Conservation (phyloP, 2,329 filamentous ascomycete species). For the Tolypocladium nubicola region DNA sequence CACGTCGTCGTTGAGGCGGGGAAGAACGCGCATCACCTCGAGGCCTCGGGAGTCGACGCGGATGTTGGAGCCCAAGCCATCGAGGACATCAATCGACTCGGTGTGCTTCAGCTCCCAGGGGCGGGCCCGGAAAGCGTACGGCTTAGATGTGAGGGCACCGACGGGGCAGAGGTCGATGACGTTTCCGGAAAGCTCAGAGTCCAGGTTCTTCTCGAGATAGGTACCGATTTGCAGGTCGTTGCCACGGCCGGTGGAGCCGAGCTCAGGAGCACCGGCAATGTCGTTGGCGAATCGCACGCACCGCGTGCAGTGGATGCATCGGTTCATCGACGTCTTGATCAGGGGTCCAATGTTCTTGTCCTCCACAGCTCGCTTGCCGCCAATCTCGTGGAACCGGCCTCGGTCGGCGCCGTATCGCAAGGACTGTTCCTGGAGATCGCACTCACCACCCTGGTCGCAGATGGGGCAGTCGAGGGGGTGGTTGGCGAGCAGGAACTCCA, state of each 20-base stretch:
- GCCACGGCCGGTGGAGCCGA: slow-evolving; percentile 88
- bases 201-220: slow-evolving; percentile 87
- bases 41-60: slow-evolving; percentile 86
- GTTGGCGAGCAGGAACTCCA: slow-evolving; percentile 97
- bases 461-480: slow-evolving; percentile 94
- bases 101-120: slow-evolving; percentile 97
- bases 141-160: slow-evolving; percentile 91
- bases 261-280: slow-evolving; percentile 86
- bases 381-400: slow-evolving; percentile 91
- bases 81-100: slow-evolving; percentile 89
- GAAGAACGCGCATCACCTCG: slow-evolving; percentile 91
- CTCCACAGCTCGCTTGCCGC: slow-evolving; percentile 93
- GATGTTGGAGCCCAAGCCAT: slow-evolving; percentile 89
- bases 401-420: slow-evolving; percentile 97
- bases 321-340: slow-evolving; percentile 99
- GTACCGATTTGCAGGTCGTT: slow-evolving; percentile 98
- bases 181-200: slow-evolving; percentile 92
- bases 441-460: slow-evolving; percentile 98
- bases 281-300: slow-evolving; percentile 98
- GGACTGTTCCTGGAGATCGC: slow-evolving; percentile 97
- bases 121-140: slow-evolving; percentile 91
- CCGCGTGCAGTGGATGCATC: slow-evolving; percentile 97
- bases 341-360: slow-evolving; percentile 98
- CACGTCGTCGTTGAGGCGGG: slow-evolving; percentile 90
- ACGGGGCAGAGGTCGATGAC: slow-evolving; percentile 98